Percentiles rank a stretch among this genome's conserved stretches.
Conservation (phyloP, 2,329 filamentous ascomycete genomes). For the Coniosporium tulheliwenetii region DNA sequence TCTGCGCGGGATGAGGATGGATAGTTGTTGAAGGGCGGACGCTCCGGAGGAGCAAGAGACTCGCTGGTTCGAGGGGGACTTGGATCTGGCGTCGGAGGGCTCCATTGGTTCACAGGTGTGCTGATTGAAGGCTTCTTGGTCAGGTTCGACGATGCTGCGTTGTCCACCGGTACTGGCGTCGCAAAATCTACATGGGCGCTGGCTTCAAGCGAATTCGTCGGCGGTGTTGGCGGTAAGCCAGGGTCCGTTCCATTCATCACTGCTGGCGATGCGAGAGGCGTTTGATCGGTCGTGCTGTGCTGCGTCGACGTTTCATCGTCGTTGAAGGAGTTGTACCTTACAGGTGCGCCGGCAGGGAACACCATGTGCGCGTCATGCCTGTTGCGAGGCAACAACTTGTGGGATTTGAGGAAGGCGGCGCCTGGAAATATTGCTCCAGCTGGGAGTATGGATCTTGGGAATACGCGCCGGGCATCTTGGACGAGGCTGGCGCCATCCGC, state of each 20-base stretch:
- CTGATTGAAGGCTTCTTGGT: constrained; percentile 21
- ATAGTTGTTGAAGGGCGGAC: constrained; percentile 7
- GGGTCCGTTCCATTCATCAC: constrained; percentile 13
- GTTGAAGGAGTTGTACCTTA: constrained; percentile 1
- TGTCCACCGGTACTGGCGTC: constrained; percentile 23
- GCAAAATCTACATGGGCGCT: constrained; percentile 11
- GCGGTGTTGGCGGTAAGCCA: constrained; percentile 29
- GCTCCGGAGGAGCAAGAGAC: constrained; percentile 7
- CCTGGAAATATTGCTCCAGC: constrained; percentile 3
- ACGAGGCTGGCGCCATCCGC: neutral
- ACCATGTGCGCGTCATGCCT: neutral
- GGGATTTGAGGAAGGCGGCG: constrained; percentile 2
- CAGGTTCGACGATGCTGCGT: constrained; percentile 16
- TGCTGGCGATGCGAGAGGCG: constrained; percentile 14
- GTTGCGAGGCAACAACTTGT: constrained; percentile 1
- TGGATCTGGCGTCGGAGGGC: constrained; percentile 18
- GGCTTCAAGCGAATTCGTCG: constrained; percentile 19
- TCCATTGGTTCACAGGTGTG: constrained; percentile 23
- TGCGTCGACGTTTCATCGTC: constrained; percentile 15
- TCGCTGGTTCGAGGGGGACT: constrained; percentile 14
- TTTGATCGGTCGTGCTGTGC: constrained; percentile 9
- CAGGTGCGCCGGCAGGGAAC: neutral
- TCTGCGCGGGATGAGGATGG: constrained; percentile 26
- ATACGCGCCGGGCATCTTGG: constrained; percentile 2
- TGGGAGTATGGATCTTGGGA: constrained; percentile 3